Conservation (phyloP, 2,329 filamentous ascomycete species). For the Ophiocordyceps camponoti-leonardi region DNA sequence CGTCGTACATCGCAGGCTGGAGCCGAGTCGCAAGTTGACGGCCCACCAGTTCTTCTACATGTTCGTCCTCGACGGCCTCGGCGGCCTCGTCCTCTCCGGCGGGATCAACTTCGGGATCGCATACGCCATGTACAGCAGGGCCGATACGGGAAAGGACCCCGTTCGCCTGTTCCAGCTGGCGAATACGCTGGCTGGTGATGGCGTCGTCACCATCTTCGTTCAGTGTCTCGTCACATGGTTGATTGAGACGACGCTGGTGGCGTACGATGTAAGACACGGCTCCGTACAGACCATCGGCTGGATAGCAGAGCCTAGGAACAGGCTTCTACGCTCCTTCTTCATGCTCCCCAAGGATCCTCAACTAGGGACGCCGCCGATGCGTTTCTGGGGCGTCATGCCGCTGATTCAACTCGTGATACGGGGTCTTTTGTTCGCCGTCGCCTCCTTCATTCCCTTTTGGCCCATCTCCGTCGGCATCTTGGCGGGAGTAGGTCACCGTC, state of each 20-base stretch:
- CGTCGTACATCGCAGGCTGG: constrained; percentile 5
- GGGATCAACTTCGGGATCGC: constrained; percentile 34
- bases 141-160: constrained; percentile 15
- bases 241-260: constrained; percentile 28
- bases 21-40: constrained; percentile 22
- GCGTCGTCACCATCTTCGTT: constrained; percentile 30
- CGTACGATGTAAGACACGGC: constrained; percentile 25
- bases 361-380: not conserved
- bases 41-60: constrained; percentile 30
- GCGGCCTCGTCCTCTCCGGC: constrained; percentile 27
- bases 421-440: constrained; percentile 12
- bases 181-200: constrained; percentile 31
- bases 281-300: constrained; percentile 29
- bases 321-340: constrained; percentile 24
- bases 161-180: constrained; percentile 31
- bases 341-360: constrained; percentile 12
- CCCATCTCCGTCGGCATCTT: constrained; percentile 24
- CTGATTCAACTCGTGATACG: constrained; percentile 13
- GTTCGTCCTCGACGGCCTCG: constrained; percentile 27
- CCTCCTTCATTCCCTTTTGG: constrained; percentile 25
- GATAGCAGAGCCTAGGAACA: constrained; percentile 15
- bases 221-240: constrained; percentile 35
- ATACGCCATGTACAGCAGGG: constrained; percentile 30
- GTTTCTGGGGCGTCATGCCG: not conserved
- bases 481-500: constrained; percentile 16